Percentiles rank a stretch among this genome's conserved stretches.
Evolutionary conservation across 2,329 filamentous ascomycete genomes (phyloP).

Genomic region (Neonectria faginata): DNA sequence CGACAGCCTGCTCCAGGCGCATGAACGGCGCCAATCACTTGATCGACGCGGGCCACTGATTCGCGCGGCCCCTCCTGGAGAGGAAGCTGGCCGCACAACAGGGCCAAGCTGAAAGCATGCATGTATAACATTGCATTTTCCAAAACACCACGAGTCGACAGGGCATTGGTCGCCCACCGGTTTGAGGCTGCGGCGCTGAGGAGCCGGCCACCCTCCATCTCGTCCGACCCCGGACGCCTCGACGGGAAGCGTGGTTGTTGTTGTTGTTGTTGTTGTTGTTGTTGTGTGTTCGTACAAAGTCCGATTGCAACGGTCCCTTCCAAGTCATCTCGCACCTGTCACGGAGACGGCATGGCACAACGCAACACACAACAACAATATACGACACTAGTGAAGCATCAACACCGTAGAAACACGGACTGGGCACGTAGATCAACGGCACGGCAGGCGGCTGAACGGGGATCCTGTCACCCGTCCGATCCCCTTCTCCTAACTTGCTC

Average conservation of each 20-base stretch:
- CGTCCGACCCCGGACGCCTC: constrained; percentile 24
- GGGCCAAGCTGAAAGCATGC: constrained; percentile 27
- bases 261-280: not conserved
- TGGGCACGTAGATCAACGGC: constrained; percentile 6
- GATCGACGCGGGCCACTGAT: constrained; percentile 22
- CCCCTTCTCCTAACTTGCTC: constrained; percentile 7
- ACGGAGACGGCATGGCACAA: constrained; percentile 9
- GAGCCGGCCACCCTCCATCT: constrained; percentile 25
- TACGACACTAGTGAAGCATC: constrained; percentile 8
- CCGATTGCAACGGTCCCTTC: too few species aligned
- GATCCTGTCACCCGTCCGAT: constrained; percentile 21
- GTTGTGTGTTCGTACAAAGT: constrained; percentile 1
- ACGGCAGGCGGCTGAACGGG: constrained; percentile 31
- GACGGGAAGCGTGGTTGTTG: constrained; percentile 4
- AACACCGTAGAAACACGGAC: constrained; percentile 15
- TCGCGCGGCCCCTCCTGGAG: constrained; percentile 10
- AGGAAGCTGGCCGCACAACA: constrained; percentile 23
- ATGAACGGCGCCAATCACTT: constrained; percentile 40
- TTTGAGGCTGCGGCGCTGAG: constrained; percentile 23
- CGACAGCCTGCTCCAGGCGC: constrained; percentile 38
- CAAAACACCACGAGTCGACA: constrained; percentile 27
- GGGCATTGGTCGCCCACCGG: constrained; percentile 17
- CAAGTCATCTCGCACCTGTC: not conserved
- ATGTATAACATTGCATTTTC: constrained; percentile 11
- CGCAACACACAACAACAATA: constrained; percentile 20